Evolutionary conservation across 169 alveolate genomes (phyloP).

Genomic region (Miamiensis avidus): DNA sequence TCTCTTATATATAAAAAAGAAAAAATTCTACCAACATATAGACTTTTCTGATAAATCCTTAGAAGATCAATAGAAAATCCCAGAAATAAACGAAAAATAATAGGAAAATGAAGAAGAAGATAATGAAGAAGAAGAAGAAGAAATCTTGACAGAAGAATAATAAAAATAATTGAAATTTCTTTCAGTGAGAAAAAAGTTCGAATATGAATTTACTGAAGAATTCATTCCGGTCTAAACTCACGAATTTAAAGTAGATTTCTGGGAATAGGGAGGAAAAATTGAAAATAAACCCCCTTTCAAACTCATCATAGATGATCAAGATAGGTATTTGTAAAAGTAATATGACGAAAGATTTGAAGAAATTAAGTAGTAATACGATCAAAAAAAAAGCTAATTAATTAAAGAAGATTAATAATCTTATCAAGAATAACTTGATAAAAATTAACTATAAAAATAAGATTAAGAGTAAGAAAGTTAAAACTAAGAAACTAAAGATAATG

Average conservation of each 20-base stretch:
- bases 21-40: not conserved
- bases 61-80: not conserved
- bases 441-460: too few species aligned
- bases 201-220: not conserved
- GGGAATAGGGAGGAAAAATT: not conserved
- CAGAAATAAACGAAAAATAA: not conserved
- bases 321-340: too few species aligned
- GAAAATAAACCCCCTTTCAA: not conserved
- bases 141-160: not conserved
- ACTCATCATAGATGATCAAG: not conserved
- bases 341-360: too few species aligned
- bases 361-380: too few species aligned
- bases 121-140: not conserved
- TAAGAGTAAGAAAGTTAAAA: too few species aligned
- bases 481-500: too few species aligned
- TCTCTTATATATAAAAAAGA: too few species aligned
- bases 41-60: too few species aligned
- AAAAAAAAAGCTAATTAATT: too few species aligned
- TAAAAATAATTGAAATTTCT: not conserved
- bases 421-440: too few species aligned
- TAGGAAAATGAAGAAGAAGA: not conserved
- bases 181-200: too few species aligned
- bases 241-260: not conserved
- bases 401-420: too few species aligned
- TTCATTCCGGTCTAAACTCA: not conserved